Base-by-base conservation (phyloP, 179 eudicot genomes). In the Beta macrorhiza region DNA sequence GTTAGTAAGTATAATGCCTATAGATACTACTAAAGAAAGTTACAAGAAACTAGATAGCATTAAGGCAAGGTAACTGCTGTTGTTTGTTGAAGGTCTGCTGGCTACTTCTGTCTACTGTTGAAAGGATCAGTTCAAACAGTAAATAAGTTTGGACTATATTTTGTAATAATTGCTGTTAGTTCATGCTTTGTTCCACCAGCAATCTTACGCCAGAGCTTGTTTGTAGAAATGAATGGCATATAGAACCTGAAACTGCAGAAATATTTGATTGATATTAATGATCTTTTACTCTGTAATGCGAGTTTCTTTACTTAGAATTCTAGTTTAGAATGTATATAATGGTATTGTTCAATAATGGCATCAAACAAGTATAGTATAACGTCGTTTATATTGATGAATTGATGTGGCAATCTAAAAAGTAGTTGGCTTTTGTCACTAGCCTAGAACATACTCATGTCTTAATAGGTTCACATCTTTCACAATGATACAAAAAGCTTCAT, bases 161-260 rank as follows among this genome's bases (percentile, higher is more conserved):
- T 78, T 81, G 79, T 67, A 81, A 74, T 67, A 63, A 80, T 19
- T 25, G 63, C 76, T 73, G 64, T 53, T 81, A 32, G 77, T 58
- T 73, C 72, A 59, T 78, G 75, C 73, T 70, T 52, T 61, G 37
- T 73, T 57, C 63, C 59, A 63, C 55, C 67, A 51, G 68, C 19
- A 62, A 58, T 7, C 2, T 68, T 78, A 42, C 20, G 56, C 45
- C 70, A 74, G 73, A 75, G 49, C 45, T 76, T 59, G 45, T 44
- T 70, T 61, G 45, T 69, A 69, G 44, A 22, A n/a, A 29, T 29
- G 52, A 53, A 47, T 72, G 62, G 71, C 68, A 84, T 81, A 52
- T 73, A 67, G 14, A 84, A 72, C 61, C 56, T 5, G 29, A 70
- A 76, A 84, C 75, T 72, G 53, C 32, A 53, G 17, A 13, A 17